A percentile compares a stretch with the other conserved stretches of the same genome.
These are phyloP conservation scores for Scheffersomyces segobiensis DNA, from an alignment of 1,139 yeast genomes.

Conservation along the genomic window DNA sequence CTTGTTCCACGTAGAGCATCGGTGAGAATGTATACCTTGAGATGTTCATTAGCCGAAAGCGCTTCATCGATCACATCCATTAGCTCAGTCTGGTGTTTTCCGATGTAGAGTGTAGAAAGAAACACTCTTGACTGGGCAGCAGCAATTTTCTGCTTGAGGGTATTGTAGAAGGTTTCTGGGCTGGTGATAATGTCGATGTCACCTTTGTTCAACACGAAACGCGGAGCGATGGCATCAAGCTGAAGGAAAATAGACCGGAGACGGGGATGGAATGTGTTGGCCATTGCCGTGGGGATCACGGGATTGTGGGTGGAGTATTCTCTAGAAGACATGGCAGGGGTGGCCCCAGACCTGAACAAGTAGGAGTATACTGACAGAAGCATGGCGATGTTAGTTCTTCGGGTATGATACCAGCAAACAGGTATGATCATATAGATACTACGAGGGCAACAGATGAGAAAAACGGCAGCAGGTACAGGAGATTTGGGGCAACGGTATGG, in stretches of 20 bases:
- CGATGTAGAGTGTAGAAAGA: slow-evolving; percentile 83
- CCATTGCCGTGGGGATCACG: slow-evolving; percentile 14
- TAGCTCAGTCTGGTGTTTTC: slow-evolving; percentile 77
- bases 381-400: not conserved
- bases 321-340: slow-evolving; percentile 11
- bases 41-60: slow-evolving; percentile 53
- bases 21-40: slow-evolving; percentile 71
- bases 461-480: not conserved
- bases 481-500: not conserved
- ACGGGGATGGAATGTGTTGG: slow-evolving; percentile 46
- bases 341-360: slow-evolving; percentile 7
- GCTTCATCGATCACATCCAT: slow-evolving; percentile 62
- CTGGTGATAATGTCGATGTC: slow-evolving; percentile 63
- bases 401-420: not conserved
- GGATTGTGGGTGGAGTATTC: slow-evolving; percentile 33
- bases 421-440: slow-evolving; percentile 2
- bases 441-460: not conserved
- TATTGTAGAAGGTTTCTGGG: slow-evolving; percentile 70
- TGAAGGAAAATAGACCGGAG: slow-evolving; percentile 53
- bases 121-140: slow-evolving; percentile 64
- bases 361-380: slow-evolving; percentile 12
- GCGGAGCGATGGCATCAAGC: slow-evolving; percentile 66
- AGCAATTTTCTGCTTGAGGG: slow-evolving; percentile 56
- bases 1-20: slow-evolving; percentile 94
- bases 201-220: slow-evolving; percentile 60